A percentile compares a stretch with the other conserved stretches of the same genome.
Conservation (phyloP, 1,139 yeast species). For the Blastobotrys indianensis region DNA sequence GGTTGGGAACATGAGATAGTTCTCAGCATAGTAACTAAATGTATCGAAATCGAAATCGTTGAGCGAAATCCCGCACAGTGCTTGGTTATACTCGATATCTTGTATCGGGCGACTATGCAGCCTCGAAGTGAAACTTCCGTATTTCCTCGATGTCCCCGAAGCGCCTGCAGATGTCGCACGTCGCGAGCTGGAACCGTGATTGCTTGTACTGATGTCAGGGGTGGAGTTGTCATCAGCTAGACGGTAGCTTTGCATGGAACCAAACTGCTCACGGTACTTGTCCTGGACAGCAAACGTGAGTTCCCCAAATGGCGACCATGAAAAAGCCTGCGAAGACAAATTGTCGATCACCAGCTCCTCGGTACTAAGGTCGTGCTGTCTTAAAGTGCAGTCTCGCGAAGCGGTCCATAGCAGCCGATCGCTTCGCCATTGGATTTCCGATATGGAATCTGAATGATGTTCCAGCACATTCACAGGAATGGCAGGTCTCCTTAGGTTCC, state of each 20-base stretch:
- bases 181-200: constrained; percentile 3
- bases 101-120: constrained; percentile 11
- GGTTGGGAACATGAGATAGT: constrained; percentile 34
- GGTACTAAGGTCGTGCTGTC: constrained; percentile 49
- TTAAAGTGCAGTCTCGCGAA: constrained; percentile 48
- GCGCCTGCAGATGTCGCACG: constrained; percentile 8
- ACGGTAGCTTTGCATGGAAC: constrained; percentile 10
- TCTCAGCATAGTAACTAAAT: constrained; percentile 28
- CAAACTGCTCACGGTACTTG: constrained; percentile 14
- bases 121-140: constrained; percentile 9
- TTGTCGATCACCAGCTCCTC: constrained; percentile 51
- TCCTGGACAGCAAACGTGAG: constrained; percentile 41
- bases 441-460: constrained; percentile 44
- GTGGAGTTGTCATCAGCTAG: constrained; percentile 7
- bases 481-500: constrained; percentile 66
- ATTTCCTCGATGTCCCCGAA: constrained; percentile 2
- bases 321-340: constrained; percentile 46
- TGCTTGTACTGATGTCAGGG: constrained; percentile 1
- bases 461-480: constrained; percentile 67
- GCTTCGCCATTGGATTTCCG: constrained; percentile 47
- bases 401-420: constrained; percentile 48
- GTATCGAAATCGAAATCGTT: constrained; percentile 18
- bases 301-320: constrained; percentile 53
- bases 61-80: constrained; percentile 10
- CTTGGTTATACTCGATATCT: constrained; percentile 14